Base-by-base conservation (phyloP, 2,329 filamentous ascomycete species). In the Aspergillus piperis region DNA sequence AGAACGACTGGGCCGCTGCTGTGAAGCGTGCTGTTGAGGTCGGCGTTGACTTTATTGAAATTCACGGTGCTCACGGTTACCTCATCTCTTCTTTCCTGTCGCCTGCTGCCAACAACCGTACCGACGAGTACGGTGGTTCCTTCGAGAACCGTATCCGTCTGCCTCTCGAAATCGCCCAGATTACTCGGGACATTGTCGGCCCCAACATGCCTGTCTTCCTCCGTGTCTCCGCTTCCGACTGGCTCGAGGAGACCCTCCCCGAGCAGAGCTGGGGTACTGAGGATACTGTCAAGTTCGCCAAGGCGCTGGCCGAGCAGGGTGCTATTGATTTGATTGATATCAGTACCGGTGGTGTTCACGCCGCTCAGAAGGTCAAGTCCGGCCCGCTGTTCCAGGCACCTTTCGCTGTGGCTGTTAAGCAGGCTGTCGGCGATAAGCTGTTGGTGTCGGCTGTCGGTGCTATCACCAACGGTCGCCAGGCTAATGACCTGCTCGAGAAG, bases 41-140 rank as follows among this genome's bases (percentile, higher is more conserved):
- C 1, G 92, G 91, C 0, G 85, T 91, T 52, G 91, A 96, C 71
- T 84, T 88, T 7, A 87, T 96, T 60, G 91, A 96, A 73, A 86
- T 96, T 54, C 91, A 95, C 77, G 85, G 83, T 66, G 91, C 90
- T 0, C 91, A 95, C 69, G 90, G 91, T 0, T 95, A 93, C 71
- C 82, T 95, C 0, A 77, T 94, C 0, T 86, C 88, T 67, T 77
- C 80, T 2, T 95, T 94, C 79, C 62, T 92, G 3, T 87, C 85
- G 0, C 90, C 90, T 0, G 83, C 83, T 0, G 81, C 82, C n/a
- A 95, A 95, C 75, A 78, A 84, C 53, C 83, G 91, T 15, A 89
- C 80, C 0, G 84, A 87, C 64, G 67, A 77, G 41, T 87, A 83
- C 68, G 78, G 81, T 51, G 78, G 84, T 62, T 77, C 75, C 66